A percentile compares a stretch with the other conserved stretches of the same genome.
These are phyloP conservation scores for Clarireedia hainanense DNA, from an alignment of 2,329 filamentous ascomycete genomes.

Conservation along the genomic window DNA sequence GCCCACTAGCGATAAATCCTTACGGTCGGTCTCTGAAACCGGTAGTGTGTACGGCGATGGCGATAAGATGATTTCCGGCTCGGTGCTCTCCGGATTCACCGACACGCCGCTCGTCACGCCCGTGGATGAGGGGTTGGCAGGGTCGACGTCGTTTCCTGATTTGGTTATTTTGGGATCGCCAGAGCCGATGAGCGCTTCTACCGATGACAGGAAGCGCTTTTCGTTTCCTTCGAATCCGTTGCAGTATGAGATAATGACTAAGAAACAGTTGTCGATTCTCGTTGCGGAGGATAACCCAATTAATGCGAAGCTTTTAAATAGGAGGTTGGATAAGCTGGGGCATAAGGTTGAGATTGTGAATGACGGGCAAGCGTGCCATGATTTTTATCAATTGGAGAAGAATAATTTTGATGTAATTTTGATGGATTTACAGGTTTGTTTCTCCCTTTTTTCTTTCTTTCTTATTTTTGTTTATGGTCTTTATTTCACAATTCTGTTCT, in stretches of 20 bases:
- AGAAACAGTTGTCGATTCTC: conserved; percentile 41
- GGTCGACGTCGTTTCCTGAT: conserved; percentile 2
- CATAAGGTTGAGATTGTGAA: conserved; percentile 65
- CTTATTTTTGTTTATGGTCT: background rate
- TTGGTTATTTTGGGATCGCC: background rate
- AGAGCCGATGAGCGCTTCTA: background rate
- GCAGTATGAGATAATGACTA: background rate
- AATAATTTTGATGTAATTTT: conserved; percentile 68
- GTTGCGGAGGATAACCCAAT: conserved; percentile 86
- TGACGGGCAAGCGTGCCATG: conserved; percentile 79
- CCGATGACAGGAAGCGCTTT: background rate
- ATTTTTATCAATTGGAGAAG: conserved; percentile 56
- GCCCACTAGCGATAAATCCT: background rate
- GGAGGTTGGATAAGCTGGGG: conserved; percentile 67
- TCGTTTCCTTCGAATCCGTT: background rate
- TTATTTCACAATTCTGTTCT: background rate
- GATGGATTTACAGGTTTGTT: conserved; percentile 83
- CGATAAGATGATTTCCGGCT: background rate
- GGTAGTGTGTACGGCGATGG: background rate
- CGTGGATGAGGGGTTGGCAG: background rate
- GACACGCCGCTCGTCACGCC: conserved; percentile 1
- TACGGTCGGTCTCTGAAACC: background rate
- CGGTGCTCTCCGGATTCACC: background rate
- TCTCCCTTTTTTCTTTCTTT: background rate
- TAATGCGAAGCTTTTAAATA: conserved; percentile 74